Evolutionary conservation across 768 basidiomycete species (phyloP).

Genomic region (Astraeus odoratus): DNA sequence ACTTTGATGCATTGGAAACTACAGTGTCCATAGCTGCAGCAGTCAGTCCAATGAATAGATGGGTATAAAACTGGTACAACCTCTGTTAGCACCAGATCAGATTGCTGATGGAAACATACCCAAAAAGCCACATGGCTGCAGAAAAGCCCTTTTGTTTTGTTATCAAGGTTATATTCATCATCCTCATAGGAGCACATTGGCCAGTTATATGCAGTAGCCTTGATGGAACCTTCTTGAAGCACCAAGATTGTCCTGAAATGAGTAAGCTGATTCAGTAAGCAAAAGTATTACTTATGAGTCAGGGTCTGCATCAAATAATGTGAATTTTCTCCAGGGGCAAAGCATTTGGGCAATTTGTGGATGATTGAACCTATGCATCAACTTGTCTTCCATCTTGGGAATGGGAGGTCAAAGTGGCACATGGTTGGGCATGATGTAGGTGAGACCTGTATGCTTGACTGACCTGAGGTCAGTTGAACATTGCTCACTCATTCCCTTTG

Average conservation of each 20-base stretch:
- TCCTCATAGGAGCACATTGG: slow-evolving; percentile 1
- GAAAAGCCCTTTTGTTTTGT: not conserved
- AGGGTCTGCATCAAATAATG: not conserved
- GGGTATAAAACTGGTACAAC: not conserved
- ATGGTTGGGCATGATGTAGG: not conserved
- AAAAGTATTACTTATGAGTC: too few relatives aligned
- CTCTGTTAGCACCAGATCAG: not conserved
- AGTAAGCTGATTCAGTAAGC: too few relatives aligned
- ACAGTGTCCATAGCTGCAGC: not conserved
- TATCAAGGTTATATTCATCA: not conserved
- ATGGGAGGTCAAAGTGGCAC: not conserved
- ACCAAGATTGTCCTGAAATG: not conserved
- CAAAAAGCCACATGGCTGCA: not conserved
- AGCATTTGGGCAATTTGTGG: not conserved
- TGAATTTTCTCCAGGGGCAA: not conserved
- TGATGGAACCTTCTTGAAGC: not conserved
- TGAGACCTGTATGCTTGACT: not conserved
- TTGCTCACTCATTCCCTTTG: not conserved
- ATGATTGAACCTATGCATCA: not conserved
- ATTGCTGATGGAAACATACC: not conserved
- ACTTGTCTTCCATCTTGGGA: not conserved
- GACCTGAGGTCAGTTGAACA: not conserved
- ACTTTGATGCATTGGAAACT: not conserved
- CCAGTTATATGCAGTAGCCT: not conserved
- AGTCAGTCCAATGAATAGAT: slow-evolving; percentile 1